A percentile compares a stretch with the other conserved stretches of the same genome.
Evolutionary conservation across 495 filamentous ascomycete species (phyloP).

Genomic region (Aspergillus bridgeri): DNA sequence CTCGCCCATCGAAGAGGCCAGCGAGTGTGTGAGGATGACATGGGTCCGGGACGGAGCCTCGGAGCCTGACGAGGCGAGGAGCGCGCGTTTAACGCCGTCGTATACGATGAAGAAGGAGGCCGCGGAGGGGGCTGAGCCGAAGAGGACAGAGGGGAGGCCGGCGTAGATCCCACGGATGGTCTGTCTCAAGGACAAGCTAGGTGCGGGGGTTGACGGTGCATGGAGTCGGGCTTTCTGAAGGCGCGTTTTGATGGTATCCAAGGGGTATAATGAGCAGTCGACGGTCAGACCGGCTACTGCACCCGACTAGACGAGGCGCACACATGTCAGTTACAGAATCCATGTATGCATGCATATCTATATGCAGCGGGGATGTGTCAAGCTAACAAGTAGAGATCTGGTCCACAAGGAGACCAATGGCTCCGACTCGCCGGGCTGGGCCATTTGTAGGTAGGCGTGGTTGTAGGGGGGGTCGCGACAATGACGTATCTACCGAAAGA

Average conservation of each 20-base stretch:
- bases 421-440: conserved; percentile 30
- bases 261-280: conserved; percentile 85
- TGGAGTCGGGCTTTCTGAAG: conserved; percentile 81
- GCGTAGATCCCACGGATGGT: conserved; percentile 72
- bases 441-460: conserved; percentile 22
- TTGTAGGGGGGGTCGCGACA: background rate
- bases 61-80: conserved; percentile 33
- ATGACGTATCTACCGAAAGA: background rate
- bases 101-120: conserved; percentile 99
- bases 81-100: conserved; percentile 67
- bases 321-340: conserved; percentile 3
- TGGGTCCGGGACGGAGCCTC: conserved; percentile 33
- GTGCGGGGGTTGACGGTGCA: conserved; percentile 58
- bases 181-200: conserved; percentile 39
- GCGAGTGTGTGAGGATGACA: conserved; percentile 63
- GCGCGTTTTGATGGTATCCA: conserved; percentile 90
- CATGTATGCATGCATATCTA: background rate
- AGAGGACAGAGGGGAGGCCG: conserved; percentile 60
- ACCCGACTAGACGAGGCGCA: conserved; percentile 57
- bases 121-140: conserved; percentile 88
- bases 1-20: conserved; percentile 85
- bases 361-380: background rate
- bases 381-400: conserved; percentile 41
- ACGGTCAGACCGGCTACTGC: conserved; percentile 83
- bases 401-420: conserved; percentile 44